A percentile compares a stretch with the other conserved stretches of the same genome.
phyloP scores from a whole-genome alignment of 139 green algal genomes.

The Asterochloris erici region DNA sequence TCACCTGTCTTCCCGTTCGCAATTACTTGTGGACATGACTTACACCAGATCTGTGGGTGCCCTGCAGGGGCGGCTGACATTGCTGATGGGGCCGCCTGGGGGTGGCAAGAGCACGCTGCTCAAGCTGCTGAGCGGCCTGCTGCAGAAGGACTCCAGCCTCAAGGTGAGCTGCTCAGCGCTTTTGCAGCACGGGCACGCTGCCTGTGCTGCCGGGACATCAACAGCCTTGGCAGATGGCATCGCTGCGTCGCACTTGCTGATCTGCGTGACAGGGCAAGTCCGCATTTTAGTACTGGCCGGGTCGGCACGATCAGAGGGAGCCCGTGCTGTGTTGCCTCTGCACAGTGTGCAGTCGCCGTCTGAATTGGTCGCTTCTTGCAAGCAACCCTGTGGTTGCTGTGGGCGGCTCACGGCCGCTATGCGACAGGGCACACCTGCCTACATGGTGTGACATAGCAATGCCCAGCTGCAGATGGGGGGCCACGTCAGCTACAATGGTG shows the following conservation, averaged over 20 bases:
- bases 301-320: background rate
- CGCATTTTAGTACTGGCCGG: background rate
- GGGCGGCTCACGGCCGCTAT: background rate
- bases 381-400: background rate
- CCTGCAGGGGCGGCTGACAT: slow-evolving; percentile 45
- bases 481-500: slow-evolving; percentile 57
- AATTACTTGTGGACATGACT: background rate
- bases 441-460: background rate
- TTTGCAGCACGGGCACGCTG: background rate
- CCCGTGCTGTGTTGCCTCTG: background rate
- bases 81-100: slow-evolving; percentile 64
- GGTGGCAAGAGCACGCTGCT: slow-evolving; percentile 56
- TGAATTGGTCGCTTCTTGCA: background rate
- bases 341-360: background rate
- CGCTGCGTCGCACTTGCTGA: background rate
- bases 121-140: slow-evolving; percentile 43
- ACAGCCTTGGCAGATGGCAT: background rate
- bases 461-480: slow-evolving; percentile 14
- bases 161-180: background rate
- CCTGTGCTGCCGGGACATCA: background rate
- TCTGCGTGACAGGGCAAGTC: background rate
- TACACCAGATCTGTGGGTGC: background rate
- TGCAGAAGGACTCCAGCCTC: slow-evolving; percentile 15
- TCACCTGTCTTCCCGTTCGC: too few relatives aligned
- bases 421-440: background rate